Percentiles rank a stretch among this genome's conserved stretches.
Conservation (phyloP, 1,139 yeast genomes). For the Pneumocystis jirovecii region DNA sequence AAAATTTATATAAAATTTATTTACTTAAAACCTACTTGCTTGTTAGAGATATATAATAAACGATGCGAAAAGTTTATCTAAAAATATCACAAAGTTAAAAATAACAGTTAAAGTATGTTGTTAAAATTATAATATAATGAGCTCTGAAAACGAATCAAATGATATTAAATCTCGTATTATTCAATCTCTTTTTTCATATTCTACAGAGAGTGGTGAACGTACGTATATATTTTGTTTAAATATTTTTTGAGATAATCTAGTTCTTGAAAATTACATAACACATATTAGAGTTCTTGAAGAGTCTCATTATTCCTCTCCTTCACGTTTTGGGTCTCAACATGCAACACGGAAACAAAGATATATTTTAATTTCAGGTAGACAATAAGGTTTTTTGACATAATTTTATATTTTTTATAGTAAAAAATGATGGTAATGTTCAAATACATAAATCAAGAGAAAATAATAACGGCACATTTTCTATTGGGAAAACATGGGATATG, state of each 20-base stretch:
- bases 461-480: slow-evolving; percentile 59
- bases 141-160: neutral
- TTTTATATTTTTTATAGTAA: slow-evolving; percentile 27
- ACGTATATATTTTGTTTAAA: neutral
- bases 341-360: slow-evolving; percentile 31
- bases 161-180: neutral
- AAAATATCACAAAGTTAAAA: neutral
- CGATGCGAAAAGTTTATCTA: neutral
- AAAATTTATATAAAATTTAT: too few relatives aligned
- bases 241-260: neutral
- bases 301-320: slow-evolving; percentile 29
- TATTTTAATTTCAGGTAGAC: slow-evolving; percentile 16
- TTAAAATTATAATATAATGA: neutral
- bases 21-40: too few relatives aligned
- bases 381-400: slow-evolving; percentile 25
- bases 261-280: slow-evolving; percentile 37
- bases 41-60: too few relatives aligned
- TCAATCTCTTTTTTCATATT: neutral
- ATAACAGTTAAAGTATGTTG: neutral
- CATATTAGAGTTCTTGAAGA: slow-evolving; percentile 42
- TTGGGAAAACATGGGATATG: slow-evolving; percentile 87
- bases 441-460: slow-evolving; percentile 80
- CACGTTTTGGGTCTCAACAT: slow-evolving; percentile 32
- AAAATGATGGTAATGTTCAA: slow-evolving; percentile 47
- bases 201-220: neutral